Evolutionary conservation across 139 green algal genomes (phyloP), one percentile per base, ranked within the genome.

Genomic region (Asterochloris erici): DNA sequence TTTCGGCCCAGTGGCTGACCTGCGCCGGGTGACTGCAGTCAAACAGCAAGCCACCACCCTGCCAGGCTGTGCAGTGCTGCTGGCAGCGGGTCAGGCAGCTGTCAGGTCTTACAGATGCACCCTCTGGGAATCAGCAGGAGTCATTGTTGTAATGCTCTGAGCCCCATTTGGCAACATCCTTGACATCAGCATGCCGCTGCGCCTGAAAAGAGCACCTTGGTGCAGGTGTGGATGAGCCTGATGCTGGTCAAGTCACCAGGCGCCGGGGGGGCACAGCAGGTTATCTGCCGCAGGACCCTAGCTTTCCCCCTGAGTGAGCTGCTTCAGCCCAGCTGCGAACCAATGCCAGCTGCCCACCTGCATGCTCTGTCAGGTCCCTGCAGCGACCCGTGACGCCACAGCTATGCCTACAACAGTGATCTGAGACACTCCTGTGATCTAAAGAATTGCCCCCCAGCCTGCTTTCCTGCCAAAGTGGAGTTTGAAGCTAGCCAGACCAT

Each of bases 241-340:
- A 92, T 74, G 68, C 81, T 38, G 89, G 89, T 11, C 61, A 47
- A 12, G 78, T 88, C 26, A 79, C 84, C 54, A 68, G 76, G 21
- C 62, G 81, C 14, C 84, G 83, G 14, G 79, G 82, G n/a, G 76
- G 87, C 10, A 79, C 69, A 14, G 76, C 94, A 11, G 91, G 87
- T 23, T 94, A 87, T 79, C 79, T 93, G 29, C 69, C 89, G 0
- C 91, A 95, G 84, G 86, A 89, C 38, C 90, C 86, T 60, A 54
- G 38, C 38, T 54, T 54, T 54, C 38, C 29, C 73, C n/a, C 77
- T 91, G 70, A 68, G 82, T 68, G 74, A 81, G 62, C 62, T 61
- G 75, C 75, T 68, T 47, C 38, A 80, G 47, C 66, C 17, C 19
- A 26, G 66, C 66, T 71, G 19, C 21, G 4, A 9, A 71, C 6